phyloP scores from a whole-genome alignment of 1,284 basidiomycete species.

The Cryptococcus wingfieldii region DNA sequence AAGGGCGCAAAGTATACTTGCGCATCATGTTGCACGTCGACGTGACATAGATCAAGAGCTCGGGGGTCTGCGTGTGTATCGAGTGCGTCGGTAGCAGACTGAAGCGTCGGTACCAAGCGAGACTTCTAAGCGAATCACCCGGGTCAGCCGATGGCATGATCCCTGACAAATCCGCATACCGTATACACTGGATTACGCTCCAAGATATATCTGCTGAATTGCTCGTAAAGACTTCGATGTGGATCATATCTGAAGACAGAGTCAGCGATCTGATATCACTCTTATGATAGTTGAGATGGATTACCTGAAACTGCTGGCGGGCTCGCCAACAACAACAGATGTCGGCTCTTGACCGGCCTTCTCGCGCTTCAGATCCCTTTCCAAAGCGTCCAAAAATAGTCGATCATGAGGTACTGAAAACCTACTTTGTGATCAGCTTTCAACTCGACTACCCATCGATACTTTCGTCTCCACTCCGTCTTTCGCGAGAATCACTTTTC shows the following conservation, averaged over 20 bases:
- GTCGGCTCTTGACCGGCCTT: conserved; percentile 81
- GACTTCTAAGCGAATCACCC: too few relatives aligned
- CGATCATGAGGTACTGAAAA: conserved; percentile 86
- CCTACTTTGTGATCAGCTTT: conserved; percentile 45
- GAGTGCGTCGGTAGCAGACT: too few relatives aligned
- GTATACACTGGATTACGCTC: too few relatives aligned
- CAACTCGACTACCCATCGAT: too few relatives aligned
- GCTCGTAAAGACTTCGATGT: conserved; percentile 76
- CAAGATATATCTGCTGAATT: conserved; percentile 53
- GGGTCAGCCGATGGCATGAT: too few relatives aligned
- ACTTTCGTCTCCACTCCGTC: too few relatives aligned
- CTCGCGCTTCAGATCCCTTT: conserved; percentile 86
- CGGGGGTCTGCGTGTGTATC: too few relatives aligned
- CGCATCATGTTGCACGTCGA: too few relatives aligned
- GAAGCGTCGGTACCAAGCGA: too few relatives aligned
- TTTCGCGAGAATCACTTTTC: not conserved
- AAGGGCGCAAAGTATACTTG: too few relatives aligned
- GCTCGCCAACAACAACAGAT: conserved; percentile 69
- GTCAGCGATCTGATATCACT: not conserved
- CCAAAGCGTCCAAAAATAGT: conserved; percentile 86
- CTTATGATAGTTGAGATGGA: conserved; percentile 1
- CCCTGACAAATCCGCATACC: too few relatives aligned
- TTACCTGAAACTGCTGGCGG: conserved; percentile 57
- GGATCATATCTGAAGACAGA: conserved; percentile 64
- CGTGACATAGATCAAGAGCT: too few relatives aligned